These are phyloP conservation scores for Bolboschoenus planiculmis DNA, from an alignment of 176 grass and related monocot species.

Conservation along the genomic window DNA sequence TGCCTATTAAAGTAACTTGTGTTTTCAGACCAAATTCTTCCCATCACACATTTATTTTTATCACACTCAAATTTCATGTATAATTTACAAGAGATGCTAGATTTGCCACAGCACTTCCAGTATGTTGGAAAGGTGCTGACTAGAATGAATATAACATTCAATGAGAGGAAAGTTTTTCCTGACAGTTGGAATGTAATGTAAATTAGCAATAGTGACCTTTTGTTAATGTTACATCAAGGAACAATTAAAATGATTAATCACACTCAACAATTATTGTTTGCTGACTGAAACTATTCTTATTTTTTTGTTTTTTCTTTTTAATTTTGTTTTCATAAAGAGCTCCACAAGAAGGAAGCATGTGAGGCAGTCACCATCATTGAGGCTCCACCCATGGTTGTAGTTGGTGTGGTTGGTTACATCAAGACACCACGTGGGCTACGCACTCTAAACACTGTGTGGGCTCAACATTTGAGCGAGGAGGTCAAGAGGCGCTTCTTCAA, in stretches of 20 bases:
- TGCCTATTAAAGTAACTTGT: not conserved
- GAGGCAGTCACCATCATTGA: slow-evolving; percentile 89
- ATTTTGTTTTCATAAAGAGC: slow-evolving; percentile 32
- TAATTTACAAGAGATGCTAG: too few species aligned
- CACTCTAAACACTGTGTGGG: slow-evolving; percentile 73
- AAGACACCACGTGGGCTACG: slow-evolving; percentile 84
- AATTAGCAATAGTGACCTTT: not conserved
- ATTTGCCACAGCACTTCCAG: not conserved
- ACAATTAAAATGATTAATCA: not conserved
- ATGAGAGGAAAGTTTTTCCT: not conserved
- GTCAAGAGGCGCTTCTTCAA: slow-evolving; percentile 83
- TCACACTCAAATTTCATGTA: too few species aligned
- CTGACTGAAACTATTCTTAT: not conserved
- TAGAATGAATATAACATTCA: not conserved
- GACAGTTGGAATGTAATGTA: not conserved
- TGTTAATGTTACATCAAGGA: not conserved
- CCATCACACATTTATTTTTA: too few species aligned
- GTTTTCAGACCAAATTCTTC: not conserved
- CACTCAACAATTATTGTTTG: not conserved
- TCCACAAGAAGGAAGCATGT: slow-evolving; percentile 95
- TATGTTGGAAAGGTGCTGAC: not conserved
- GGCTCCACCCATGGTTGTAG: slow-evolving; percentile 70
- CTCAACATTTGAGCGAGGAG: slow-evolving; percentile 93
- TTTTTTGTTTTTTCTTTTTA: not conserved
- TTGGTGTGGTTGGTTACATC: slow-evolving; percentile 77